Base-by-base conservation (phyloP, 257 asterid genomes). In the Paulownia fortunei region DNA sequence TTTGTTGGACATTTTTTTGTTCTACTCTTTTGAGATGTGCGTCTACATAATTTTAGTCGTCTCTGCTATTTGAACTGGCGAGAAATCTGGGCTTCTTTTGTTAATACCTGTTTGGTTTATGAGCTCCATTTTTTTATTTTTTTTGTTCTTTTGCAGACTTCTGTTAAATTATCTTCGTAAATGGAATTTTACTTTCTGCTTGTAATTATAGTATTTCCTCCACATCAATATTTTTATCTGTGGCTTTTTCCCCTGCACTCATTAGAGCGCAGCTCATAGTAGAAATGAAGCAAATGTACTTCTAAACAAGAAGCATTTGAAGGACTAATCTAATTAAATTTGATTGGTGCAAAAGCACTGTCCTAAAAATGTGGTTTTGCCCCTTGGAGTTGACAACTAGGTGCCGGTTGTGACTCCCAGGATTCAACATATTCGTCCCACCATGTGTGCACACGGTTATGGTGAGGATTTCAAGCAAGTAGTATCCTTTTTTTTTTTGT, bases 401-500 rank as follows among this genome's bases (percentile, higher is more conserved):
- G 15, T 37, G 30, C 44, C 5, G 32, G 26, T 56, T 52, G 54
- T 2, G 34, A 21, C 56, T 67, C 24, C 19, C 3, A 30, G 68
- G 24, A 27, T 47, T 37, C 56, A 42, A 18, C 30, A 49, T 46
- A 69, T 37, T 63, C 11, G 26, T 69, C 64, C 51, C 60, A 59
- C 46, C 46, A 13, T 11, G 19, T 54, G 26, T 5, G 67, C 18
- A 23, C 46, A 18, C 66, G 2, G 8, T 32, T 41, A 11, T 36
- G 26, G 37, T 46, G 27, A 41, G 56, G 74, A 9, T 69, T 65
- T 78, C 72, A 11, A 58, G 55, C 8, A 78, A 60, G 5, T 69
- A 54, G n/a, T n/a, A n/a, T n/a, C n/a, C n/a, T n/a, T n/a, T n/a
- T n/a, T n/a, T n/a, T n/a, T n/a, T n/a, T n/a, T n/a, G n/a, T n/a